These are phyloP conservation scores for Nicotiana rustica DNA, from an alignment of 305 asterid species.

Conservation along the genomic window DNA sequence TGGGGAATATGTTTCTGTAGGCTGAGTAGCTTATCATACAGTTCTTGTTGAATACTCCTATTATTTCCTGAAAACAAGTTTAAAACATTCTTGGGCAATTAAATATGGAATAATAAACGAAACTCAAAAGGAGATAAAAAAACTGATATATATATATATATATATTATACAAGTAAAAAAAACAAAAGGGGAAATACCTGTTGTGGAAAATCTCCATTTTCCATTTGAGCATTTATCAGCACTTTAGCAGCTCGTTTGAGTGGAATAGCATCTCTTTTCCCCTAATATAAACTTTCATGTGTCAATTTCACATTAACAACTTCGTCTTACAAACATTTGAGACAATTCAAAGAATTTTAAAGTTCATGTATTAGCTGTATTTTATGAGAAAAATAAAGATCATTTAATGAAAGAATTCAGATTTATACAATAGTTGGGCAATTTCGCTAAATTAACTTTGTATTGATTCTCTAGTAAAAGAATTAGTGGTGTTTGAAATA, in stretches of 20 bases:
- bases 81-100: not conserved
- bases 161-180: too few relatives aligned
- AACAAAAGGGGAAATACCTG: constrained; percentile 52
- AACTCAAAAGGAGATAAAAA: too few relatives aligned
- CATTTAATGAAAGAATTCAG: not conserved
- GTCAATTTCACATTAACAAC: constrained; percentile 1
- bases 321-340: not conserved
- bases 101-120: too few relatives aligned
- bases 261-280: constrained; percentile 60
- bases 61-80: constrained; percentile 58
- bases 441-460: not conserved
- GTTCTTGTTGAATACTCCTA: constrained; percentile 70
- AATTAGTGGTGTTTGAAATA: constrained; percentile 28
- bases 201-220: constrained; percentile 80
- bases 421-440: not conserved
- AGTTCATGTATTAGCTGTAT: not conserved
- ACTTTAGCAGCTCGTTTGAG: constrained; percentile 70
- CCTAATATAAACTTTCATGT: constrained; percentile 39
- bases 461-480: not conserved
- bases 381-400: not conserved
- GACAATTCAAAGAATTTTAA: not conserved
- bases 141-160: too few relatives aligned
- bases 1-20: constrained; percentile 72
- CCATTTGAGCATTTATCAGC: constrained; percentile 69
- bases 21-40: constrained; percentile 79